Evolutionary conservation across 2,329 filamentous ascomycete species (phyloP).

Genomic region (Aspergillus intermedius): DNA sequence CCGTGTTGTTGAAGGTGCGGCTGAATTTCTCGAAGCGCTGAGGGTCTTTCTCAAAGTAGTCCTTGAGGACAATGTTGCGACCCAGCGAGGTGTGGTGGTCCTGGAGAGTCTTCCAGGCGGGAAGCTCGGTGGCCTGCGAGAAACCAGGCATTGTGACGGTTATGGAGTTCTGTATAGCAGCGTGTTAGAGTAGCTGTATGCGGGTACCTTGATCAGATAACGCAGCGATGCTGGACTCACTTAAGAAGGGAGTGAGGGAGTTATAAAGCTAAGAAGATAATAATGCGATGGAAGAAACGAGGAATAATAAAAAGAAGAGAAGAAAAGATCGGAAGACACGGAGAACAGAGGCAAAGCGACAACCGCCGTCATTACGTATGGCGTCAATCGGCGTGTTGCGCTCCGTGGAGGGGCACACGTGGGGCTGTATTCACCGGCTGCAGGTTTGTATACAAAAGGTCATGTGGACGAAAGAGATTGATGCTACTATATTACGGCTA

Average conservation of each 20-base stretch:
- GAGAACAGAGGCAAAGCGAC: constrained; percentile 2
- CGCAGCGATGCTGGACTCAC: too few species aligned
- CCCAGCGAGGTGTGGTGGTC: constrained; percentile 80
- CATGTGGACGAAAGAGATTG: too few species aligned
- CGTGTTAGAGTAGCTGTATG: not conserved
- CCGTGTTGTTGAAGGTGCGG: constrained; percentile 71
- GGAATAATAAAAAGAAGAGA: constrained; percentile 5
- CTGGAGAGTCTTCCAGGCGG: constrained; percentile 85
- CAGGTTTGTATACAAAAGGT: not conserved
- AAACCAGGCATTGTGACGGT: constrained; percentile 32
- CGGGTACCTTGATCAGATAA: too few species aligned
- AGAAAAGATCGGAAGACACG: constrained; percentile 6
- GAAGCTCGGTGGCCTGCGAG: constrained; percentile 74
- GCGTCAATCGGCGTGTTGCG: constrained; percentile 22
- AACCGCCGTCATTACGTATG: constrained; percentile 6
- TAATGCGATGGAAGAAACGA: constrained; percentile 4
- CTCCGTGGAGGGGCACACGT: constrained; percentile 20
- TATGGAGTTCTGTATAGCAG: not conserved
- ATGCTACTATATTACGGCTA: too few species aligned
- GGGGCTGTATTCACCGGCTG: constrained; percentile 1
- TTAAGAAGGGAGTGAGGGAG: not conserved
- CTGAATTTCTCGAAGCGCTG: constrained; percentile 86
- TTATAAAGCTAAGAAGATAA: not conserved
- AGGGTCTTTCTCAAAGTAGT: constrained; percentile 83
- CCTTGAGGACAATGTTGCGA: constrained; percentile 86